Evolutionary conservation across 116 monocot species (phyloP), one percentile per base, ranked within the genome.

Genomic region (Zostera marina): DNA sequence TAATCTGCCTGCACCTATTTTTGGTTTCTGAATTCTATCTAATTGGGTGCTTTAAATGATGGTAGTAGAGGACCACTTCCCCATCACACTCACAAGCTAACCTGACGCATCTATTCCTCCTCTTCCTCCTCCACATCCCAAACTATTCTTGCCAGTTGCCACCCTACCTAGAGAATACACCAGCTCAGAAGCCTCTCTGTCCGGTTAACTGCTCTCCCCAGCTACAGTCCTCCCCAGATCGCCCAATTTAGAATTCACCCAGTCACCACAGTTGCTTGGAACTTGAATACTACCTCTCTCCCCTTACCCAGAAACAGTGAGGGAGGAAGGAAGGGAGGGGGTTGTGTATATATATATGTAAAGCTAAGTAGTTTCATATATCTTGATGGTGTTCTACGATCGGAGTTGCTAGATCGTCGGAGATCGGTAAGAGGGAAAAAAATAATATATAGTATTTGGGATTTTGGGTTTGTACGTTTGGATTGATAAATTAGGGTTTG

Each of bases 71-170:
- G 68, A 81, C 73, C 77, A 77, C 72, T 1, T 25, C 56, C 47
- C 22, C 58, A 51, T 60, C 22, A 61, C 66, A 58, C 58, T 47
- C 68, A 73, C 76, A 73, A 73, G 63, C 51, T 74, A 77, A 63
- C 67, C 66, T 72, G 72, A 54, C 66, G 76, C 76, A 73, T 81
- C 74, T 81, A 71, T 47, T 44, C 55, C 56, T 42, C 44, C 60
- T 64, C 65, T n/a, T 46, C 47, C 57, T 49, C 44, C 24, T 17
- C 2, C 14, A 58, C 32, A 7, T 22, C 13, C 57, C 8, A 32
- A 54, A 44, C 49, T 23, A n/a, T 47, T 56, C 66, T 55, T 32
- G 25, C 22, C n/a, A 56, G 56, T 55, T 32, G 25, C 22, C n/a
- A 56, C 40, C 56, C 17, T 55, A 22, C 44, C 47, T 38, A 10